These are phyloP conservation scores for Diaporthe sp. DNA, from an alignment of 2,329 filamentous ascomycete species.

Conservation along the genomic window DNA sequence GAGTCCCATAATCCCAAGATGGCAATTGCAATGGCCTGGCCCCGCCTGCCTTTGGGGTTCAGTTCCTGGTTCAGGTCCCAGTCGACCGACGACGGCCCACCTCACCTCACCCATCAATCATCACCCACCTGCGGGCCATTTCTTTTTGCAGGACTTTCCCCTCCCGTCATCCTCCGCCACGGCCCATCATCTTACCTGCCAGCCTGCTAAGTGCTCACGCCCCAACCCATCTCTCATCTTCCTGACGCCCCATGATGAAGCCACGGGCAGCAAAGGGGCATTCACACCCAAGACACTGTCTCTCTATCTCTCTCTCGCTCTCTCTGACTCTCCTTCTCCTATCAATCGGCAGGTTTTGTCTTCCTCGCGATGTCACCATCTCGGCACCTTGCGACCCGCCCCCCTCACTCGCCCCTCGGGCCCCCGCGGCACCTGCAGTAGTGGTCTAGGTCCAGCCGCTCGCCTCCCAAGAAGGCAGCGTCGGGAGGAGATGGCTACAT, in stretches of 20 bases:
- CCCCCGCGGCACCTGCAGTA: constrained; percentile 13
- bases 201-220: not conserved
- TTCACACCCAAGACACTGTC: not conserved
- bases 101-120: not conserved
- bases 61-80: not conserved
- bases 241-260: not conserved
- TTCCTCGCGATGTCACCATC: not conserved
- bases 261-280: not conserved
- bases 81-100: not conserved
- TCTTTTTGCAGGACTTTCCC: not conserved
- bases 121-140: not conserved
- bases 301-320: too few relatives aligned
- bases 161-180: constrained; percentile 3
- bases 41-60: constrained; percentile 10
- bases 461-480: not conserved
- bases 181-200: not conserved
- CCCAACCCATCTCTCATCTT: not conserved
- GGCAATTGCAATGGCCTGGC: constrained; percentile 15
- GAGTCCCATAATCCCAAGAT: not conserved
- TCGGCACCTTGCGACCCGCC: constrained; percentile 11
- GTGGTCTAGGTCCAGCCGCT: constrained; percentile 19
- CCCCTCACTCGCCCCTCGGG: constrained; percentile 2
- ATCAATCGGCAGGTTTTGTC: not conserved
- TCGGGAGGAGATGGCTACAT: constrained; percentile 8
- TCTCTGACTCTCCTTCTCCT: too few relatives aligned